Evolutionary conservation across 1,139 yeast species (phyloP).

Genomic region (Hyphopichia fennica): DNA sequence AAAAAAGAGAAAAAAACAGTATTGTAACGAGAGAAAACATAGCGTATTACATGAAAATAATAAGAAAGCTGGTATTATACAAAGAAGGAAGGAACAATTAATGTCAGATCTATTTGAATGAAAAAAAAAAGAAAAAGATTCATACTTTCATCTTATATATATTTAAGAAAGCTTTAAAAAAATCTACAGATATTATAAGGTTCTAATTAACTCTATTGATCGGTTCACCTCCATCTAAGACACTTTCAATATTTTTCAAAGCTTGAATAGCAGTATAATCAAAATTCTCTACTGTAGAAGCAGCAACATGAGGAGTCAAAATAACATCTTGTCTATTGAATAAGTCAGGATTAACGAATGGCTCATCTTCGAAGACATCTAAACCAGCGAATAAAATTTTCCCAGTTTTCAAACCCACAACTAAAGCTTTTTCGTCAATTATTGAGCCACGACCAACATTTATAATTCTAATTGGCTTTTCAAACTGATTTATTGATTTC

Average conservation of each 20-base stretch:
- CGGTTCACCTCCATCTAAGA: conserved; percentile 32
- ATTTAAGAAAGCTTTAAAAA: too few species aligned
- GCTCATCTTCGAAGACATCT: conserved; percentile 79
- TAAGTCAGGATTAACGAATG: conserved; percentile 53
- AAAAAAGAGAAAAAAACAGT: background rate
- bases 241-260: conserved; percentile 46
- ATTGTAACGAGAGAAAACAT: too few species aligned
- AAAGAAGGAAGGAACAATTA: too few species aligned
- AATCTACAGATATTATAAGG: too few species aligned
- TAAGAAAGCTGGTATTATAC: too few species aligned
- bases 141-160: background rate
- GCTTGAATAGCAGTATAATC: conserved; percentile 49
- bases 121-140: background rate
- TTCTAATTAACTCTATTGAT: conserved; percentile 35
- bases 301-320: conserved; percentile 75
- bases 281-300: conserved; percentile 57
- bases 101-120: too few species aligned
- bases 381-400: conserved; percentile 73
- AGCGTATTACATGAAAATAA: too few species aligned
- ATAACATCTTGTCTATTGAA: conserved; percentile 66
- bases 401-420: conserved; percentile 66
- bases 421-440: conserved; percentile 70
- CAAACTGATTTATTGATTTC: conserved; percentile 46
- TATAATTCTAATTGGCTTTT: conserved; percentile 59
- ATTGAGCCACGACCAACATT: conserved; percentile 79